Percentiles rank a stretch among this genome's conserved stretches.
phyloP scores from a whole-genome alignment of 2,329 filamentous ascomycete species.

The Ophiostoma ulmi region DNA sequence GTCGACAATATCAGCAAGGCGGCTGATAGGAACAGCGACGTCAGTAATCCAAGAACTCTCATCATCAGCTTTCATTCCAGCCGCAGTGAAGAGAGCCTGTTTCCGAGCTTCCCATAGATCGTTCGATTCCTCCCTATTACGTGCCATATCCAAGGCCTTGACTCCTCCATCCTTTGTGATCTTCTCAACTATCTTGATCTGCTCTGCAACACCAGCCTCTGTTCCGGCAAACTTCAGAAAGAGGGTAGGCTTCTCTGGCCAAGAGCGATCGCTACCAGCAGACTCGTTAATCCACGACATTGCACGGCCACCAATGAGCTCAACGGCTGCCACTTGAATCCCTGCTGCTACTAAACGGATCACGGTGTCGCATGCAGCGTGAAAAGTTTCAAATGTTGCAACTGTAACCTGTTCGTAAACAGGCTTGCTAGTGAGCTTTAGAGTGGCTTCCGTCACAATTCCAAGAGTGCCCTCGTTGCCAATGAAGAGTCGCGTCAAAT shows the following conservation, averaged over 20 bases:
- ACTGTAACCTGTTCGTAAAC: constrained; percentile 77
- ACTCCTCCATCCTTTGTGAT: constrained; percentile 58
- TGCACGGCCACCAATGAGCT: constrained; percentile 87
- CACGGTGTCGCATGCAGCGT: constrained; percentile 72
- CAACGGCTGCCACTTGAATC: constrained; percentile 82
- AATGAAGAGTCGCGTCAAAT: constrained; percentile 83
- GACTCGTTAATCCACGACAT: constrained; percentile 67
- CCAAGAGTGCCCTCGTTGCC: constrained; percentile 89
- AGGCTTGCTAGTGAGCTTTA: constrained; percentile 80
- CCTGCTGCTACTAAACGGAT: constrained; percentile 72
- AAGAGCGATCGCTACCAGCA: constrained; percentile 59
- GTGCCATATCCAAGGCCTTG: constrained; percentile 73
- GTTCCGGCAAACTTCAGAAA: constrained; percentile 83
- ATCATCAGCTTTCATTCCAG: constrained; percentile 57
- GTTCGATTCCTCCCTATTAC: constrained; percentile 58
- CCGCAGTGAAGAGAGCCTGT: constrained; percentile 75
- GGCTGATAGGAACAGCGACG: constrained; percentile 75
- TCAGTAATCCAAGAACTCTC: constrained; percentile 82
- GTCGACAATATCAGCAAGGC: constrained; percentile 69
- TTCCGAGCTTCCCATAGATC: constrained; percentile 82
- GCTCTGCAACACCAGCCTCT: constrained; percentile 62
- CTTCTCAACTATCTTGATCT: constrained; percentile 61
- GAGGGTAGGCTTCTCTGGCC: constrained; percentile 68
- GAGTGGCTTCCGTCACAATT: constrained; percentile 81
- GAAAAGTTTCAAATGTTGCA: constrained; percentile 53